phyloP scores from a whole-genome alignment of 371 early-diverging fungal species.

The Lichtheimia ornata region DNA sequence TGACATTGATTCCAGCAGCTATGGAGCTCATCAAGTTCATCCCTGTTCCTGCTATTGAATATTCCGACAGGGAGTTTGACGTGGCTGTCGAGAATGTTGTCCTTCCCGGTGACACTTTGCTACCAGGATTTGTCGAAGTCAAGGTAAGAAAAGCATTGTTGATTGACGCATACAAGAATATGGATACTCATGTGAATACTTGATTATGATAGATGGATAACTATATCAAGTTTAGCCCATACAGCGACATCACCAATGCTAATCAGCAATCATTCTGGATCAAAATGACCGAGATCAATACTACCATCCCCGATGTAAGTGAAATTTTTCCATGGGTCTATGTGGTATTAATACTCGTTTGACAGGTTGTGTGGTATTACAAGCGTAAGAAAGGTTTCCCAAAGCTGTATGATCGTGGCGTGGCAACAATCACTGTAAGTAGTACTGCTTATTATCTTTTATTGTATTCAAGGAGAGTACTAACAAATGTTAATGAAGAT shows the following conservation, averaged over 20 bases:
- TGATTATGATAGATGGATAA: slow-evolving; percentile 25
- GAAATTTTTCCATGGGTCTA: not conserved
- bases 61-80: slow-evolving; percentile 56
- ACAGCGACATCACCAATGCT: slow-evolving; percentile 40
- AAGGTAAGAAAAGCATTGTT: slow-evolving; percentile 36
- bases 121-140: slow-evolving; percentile 61
- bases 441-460: slow-evolving; percentile 2
- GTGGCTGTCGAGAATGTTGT: slow-evolving; percentile 63
- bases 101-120: slow-evolving; percentile 53
- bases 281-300: slow-evolving; percentile 31
- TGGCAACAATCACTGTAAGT: slow-evolving; percentile 42
- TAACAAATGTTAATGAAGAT: slow-evolving; percentile 23
- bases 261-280: slow-evolving; percentile 30
- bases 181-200: slow-evolving; percentile 10
- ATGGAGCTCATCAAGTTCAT: slow-evolving; percentile 62
- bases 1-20: slow-evolving; percentile 50
- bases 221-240: slow-evolving; percentile 34
- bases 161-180: slow-evolving; percentile 10
- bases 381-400: slow-evolving; percentile 61
- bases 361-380: slow-evolving; percentile 57
- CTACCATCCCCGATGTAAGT: slow-evolving; percentile 31
- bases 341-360: slow-evolving; percentile 9
- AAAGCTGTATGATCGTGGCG: slow-evolving; percentile 56
- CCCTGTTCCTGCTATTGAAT: slow-evolving; percentile 68
- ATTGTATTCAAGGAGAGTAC: not conserved